Conservation (phyloP, 2,329 filamentous ascomycete genomes). For the Penicillium vulpinum region DNA sequence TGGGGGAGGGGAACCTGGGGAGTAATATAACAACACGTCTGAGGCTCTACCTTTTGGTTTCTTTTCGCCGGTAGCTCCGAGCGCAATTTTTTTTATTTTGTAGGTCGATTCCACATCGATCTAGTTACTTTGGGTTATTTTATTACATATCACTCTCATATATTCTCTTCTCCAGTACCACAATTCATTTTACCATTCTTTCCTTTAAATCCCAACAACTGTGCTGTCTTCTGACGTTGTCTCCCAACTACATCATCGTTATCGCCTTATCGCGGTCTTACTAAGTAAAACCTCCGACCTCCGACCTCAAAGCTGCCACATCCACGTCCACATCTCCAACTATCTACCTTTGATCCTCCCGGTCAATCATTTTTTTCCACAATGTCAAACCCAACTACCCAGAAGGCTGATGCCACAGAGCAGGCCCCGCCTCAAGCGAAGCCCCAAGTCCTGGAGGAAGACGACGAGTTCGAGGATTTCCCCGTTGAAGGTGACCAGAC, state of each 20-base stretch:
- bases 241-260: constrained; percentile 8
- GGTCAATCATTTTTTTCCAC: constrained; percentile 17
- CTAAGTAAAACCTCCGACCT: constrained; percentile 16
- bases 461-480: constrained; percentile 99
- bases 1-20: neutral
- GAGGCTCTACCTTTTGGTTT: constrained; percentile 14
- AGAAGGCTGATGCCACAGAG: constrained; percentile 41
- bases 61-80: constrained; percentile 15
- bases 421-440: constrained; percentile 59
- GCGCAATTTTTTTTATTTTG: neutral
- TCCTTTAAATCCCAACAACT: neutral
- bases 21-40: neutral
- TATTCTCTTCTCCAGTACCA: neutral
- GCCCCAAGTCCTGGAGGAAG: constrained; percentile 79
- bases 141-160: neutral
- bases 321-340: constrained; percentile 7
- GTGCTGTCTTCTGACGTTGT: neutral
- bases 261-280: constrained; percentile 12
- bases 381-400: constrained; percentile 49
- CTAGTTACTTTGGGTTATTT: too few species aligned
- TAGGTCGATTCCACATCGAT: neutral
- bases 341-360: constrained; percentile 2
- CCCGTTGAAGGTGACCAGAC: constrained; percentile 77
- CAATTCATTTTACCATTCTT: neutral
- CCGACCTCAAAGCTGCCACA: constrained; percentile 11